Evolutionary conservation across 1,284 basidiomycete species (phyloP).

Genomic region (Earliella scabrosa): DNA sequence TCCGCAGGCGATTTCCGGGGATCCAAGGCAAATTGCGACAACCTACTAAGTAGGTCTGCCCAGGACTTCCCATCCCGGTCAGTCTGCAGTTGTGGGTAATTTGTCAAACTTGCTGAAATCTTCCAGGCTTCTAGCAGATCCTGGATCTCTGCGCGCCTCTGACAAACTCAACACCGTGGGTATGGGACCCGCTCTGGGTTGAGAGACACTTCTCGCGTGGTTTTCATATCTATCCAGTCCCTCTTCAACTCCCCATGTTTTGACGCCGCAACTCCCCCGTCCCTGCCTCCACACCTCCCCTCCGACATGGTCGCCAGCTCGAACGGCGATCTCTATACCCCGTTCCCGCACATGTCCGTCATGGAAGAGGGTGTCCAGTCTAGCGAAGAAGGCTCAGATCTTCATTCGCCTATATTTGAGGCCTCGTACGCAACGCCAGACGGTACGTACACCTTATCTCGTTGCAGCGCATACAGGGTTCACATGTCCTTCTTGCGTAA

Average conservation of each 20-base stretch:
- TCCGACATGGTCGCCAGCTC: conserved; percentile 56
- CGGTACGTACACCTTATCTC: conserved; percentile 37
- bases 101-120: conserved; percentile 34
- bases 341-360: conserved; percentile 53
- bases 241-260: conserved; percentile 38
- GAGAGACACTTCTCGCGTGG: conserved; percentile 37
- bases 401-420: conserved; percentile 68
- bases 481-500: conserved; percentile 44
- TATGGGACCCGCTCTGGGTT: conserved; percentile 35
- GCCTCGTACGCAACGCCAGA: conserved; percentile 48
- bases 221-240: conserved; percentile 39
- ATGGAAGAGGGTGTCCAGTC: conserved; percentile 69
- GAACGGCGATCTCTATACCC: conserved; percentile 57
- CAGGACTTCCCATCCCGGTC: conserved; percentile 24
- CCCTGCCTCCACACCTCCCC: conserved; percentile 28
- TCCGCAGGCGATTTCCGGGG: conserved; percentile 19
- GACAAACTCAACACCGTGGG: conserved; percentile 31
- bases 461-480: conserved; percentile 33
- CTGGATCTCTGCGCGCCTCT: conserved; percentile 28
- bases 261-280: conserved; percentile 34
- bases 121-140: conserved; percentile 36
- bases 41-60: conserved; percentile 3
- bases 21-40: conserved; percentile 13
- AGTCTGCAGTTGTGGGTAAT: conserved; percentile 27
- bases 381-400: conserved; percentile 71